These are phyloP conservation scores for Paraconiothyrium brasiliense DNA, from an alignment of 2,329 filamentous ascomycete genomes.

Conservation along the genomic window DNA sequence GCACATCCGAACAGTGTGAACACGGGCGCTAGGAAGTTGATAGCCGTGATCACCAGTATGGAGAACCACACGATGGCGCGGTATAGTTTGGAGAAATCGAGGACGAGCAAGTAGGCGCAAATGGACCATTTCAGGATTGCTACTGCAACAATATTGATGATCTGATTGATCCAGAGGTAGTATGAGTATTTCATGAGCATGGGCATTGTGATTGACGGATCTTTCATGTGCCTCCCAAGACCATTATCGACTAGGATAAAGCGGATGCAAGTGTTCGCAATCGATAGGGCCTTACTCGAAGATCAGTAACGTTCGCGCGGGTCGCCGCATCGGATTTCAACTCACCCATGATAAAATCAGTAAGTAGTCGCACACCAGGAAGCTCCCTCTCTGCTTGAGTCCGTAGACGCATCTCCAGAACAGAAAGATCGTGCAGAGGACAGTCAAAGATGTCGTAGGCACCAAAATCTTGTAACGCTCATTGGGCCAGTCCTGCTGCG, in stretches of 20 bases:
- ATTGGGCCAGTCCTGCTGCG: constrained; percentile 35
- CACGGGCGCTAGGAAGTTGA: constrained; percentile 39
- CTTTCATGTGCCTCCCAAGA: constrained; percentile 35
- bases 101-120: constrained; percentile 39
- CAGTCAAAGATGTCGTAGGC: constrained; percentile 28
- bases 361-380: constrained; percentile 37
- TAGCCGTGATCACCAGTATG: constrained; percentile 36
- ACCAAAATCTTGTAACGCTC: constrained; percentile 32
- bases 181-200: constrained; percentile 32
- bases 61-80: constrained; percentile 38
- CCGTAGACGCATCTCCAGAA: constrained; percentile 37
- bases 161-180: constrained; percentile 35
- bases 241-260: constrained; percentile 30
- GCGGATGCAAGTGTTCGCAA: constrained; percentile 23
- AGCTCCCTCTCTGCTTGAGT: constrained; percentile 27
- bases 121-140: constrained; percentile 44
- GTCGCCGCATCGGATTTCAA: constrained; percentile 15
- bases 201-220: constrained; percentile 29
- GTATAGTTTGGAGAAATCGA: constrained; percentile 41
- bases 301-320: constrained; percentile 17
- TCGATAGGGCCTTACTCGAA: constrained; percentile 27
- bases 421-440: constrained; percentile 35
- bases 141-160: constrained; percentile 40
- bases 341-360: constrained; percentile 38
- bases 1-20: constrained; percentile 38